Evolutionary conservation across 345 rosid genomes (phyloP), one percentile per base, ranked within the genome.

Genomic region (Eutrema yunnanense): DNA sequence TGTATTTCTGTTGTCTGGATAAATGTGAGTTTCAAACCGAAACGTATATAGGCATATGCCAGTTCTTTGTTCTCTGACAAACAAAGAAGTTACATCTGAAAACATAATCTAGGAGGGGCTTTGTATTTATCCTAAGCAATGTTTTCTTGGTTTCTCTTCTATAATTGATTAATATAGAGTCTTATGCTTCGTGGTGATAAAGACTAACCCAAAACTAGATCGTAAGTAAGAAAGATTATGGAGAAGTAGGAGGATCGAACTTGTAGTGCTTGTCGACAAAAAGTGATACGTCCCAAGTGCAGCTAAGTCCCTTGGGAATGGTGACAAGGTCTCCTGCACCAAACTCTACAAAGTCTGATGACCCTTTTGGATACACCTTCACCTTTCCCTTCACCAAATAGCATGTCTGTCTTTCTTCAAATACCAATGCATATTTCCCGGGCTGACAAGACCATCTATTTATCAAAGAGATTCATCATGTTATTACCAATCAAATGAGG

Each of bases 371-470:
- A 75, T 87, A 89, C 7, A 73, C 97, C 79, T 80, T 93, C 72
- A 93, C 98, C 54, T 86, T 87, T 72, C 98, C 98, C 76, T 81
- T 90, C 79, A 93, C 69, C 73, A 93, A 27, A 73, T 89, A 90
- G 42, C 96, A 93, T 9, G 92, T 93, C 86, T 93, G 90, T 68
- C 84, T 94, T 57, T 96, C 97, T 69, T 88, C 98, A 76, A 83
- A 93, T 62, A 85, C 92, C 55, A 93, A 87, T 80, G 87, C 92
- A 75, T 87, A 90, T 53, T 78, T 93, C 54, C 97, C 98, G 0
- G 96, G 97, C n/a, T 90, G 88, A 81, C 96, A 93, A 3, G 90
- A 96, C 98, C 97, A 90, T 81, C 98, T 90, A 26, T 50, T 57
- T 5, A 44, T 48, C 64, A 75, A 27, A 76, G 26, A 65, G 22